Percentiles rank a stretch among this genome's conserved stretches.
Evolutionary conservation across 331 rosid genomes (phyloP).

Genomic region (Malus hybrid): DNA sequence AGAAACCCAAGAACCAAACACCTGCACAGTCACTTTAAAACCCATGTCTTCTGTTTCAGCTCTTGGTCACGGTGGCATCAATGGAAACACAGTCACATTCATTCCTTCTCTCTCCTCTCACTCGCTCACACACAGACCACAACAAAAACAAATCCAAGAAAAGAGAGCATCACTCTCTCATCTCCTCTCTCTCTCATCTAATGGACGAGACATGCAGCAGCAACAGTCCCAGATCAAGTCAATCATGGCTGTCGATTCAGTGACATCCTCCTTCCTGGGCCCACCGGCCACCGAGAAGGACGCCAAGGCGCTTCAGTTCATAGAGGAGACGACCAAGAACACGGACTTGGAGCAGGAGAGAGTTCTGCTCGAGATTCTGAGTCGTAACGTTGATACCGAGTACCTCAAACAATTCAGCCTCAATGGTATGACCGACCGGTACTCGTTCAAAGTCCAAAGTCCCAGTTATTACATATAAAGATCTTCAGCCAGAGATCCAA

Average conservation of each 20-base stretch:
- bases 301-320: slow-evolving; percentile 47
- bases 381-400: slow-evolving; percentile 57
- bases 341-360: slow-evolving; percentile 40
- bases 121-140: not conserved
- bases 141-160: not conserved
- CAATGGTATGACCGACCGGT: slow-evolving; percentile 58
- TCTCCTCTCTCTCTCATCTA: not conserved
- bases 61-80: too few relatives aligned
- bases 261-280: slow-evolving; percentile 17
- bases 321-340: slow-evolving; percentile 64
- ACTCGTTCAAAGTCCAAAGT: slow-evolving; percentile 58
- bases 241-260: slow-evolving; percentile 54
- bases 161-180: not conserved
- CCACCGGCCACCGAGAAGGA: slow-evolving; percentile 36
- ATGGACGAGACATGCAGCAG: not conserved
- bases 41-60: too few relatives aligned
- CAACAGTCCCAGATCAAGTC: not conserved
- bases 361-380: slow-evolving; percentile 48
- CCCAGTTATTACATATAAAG: slow-evolving; percentile 70
- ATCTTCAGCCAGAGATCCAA: slow-evolving; percentile 66
- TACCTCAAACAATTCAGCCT: slow-evolving; percentile 50
- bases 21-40: too few relatives aligned
- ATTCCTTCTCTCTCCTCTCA: not conserved
- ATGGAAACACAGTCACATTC: not conserved
- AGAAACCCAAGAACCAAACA: too few relatives aligned